Evolutionary conservation across 257 asterid species (phyloP), one percentile per base, ranked within the genome.

Genomic region (Capsicum rhomboideum): DNA sequence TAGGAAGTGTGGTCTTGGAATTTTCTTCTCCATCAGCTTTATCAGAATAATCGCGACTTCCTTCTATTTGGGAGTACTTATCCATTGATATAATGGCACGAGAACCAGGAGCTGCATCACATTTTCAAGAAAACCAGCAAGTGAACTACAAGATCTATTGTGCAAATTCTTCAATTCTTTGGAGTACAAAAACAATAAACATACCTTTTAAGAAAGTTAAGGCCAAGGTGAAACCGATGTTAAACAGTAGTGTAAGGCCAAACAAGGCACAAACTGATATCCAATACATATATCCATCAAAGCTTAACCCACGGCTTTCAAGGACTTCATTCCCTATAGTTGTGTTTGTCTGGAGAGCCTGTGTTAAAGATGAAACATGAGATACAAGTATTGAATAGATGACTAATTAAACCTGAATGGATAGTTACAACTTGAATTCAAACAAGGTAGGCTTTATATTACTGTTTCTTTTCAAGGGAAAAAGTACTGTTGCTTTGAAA

Each of bases 81-180:
- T 91, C 94, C 0, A 56, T 88, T 84, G 97, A 93, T 79, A 93
- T 89, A 80, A 93, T 92, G 71, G 94, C 94, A 42, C 94, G 93
- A 85, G 95, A 86, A 85, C 91, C 89, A 64, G 93, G 82, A 89
- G 97, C 97, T 93, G 91, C 54, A 85, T 86, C 83, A 82, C 82
- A 78, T 78, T 84, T 46, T 75, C 81, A 75, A 82, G 74, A 68
- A 64, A 40, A 23, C 8, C 37, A 79, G 58, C 69, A 85, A 52
- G 72, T 40, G 69, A 16, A 37, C 9, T 44, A 42, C 40, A 31
- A 44, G 18, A 17, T 23, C 28, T 21, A 3, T 50, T n/a, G 53
- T 13, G 74, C 72, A 69, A 40, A 54, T 54, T 61, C 59, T 72
- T 64, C 72, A 66, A 14, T 66, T 66, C 13, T 40, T 40, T 68